Conservation (phyloP, 345 rosid genomes). For the Geranium brycei region DNA sequence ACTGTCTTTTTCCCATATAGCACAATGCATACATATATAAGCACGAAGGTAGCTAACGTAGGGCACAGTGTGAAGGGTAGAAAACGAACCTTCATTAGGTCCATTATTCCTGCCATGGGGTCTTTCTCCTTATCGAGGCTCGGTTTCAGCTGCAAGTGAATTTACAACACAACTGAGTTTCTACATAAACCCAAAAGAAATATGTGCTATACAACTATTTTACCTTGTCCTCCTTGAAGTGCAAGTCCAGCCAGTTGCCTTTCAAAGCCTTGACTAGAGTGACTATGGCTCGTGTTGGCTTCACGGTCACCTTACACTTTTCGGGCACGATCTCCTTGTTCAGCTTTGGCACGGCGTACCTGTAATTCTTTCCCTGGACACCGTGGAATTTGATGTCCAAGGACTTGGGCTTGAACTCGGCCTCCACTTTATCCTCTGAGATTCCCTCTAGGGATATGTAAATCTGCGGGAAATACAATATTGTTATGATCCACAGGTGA, state of each 20-base stretch:
- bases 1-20: no score
- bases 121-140: constrained; percentile 56
- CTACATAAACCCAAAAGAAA: neutral
- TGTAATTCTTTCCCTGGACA: constrained; percentile 69
- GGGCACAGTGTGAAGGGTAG: neutral
- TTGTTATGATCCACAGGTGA: neutral
- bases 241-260: constrained; percentile 84
- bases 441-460: constrained; percentile 75
- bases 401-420: constrained; percentile 55
- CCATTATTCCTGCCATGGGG: constrained; percentile 99
- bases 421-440: constrained; percentile 50
- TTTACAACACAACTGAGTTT: neutral
- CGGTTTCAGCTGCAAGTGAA: constrained; percentile 55
- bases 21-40: no score
- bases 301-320: constrained; percentile 59
- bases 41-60: no score
- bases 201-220: neutral
- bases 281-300: constrained; percentile 57
- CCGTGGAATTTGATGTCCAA: constrained; percentile 66
- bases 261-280: constrained; percentile 62
- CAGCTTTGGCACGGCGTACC: constrained; percentile 58
- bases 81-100: constrained; percentile 64
- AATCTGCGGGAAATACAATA: constrained; percentile 26
- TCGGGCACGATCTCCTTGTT: constrained; percentile 69
- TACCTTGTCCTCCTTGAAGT: constrained; percentile 89